phyloP scores from a whole-genome alignment of 371 early-diverging fungal species.

The Saksenaea oblongispora region DNA sequence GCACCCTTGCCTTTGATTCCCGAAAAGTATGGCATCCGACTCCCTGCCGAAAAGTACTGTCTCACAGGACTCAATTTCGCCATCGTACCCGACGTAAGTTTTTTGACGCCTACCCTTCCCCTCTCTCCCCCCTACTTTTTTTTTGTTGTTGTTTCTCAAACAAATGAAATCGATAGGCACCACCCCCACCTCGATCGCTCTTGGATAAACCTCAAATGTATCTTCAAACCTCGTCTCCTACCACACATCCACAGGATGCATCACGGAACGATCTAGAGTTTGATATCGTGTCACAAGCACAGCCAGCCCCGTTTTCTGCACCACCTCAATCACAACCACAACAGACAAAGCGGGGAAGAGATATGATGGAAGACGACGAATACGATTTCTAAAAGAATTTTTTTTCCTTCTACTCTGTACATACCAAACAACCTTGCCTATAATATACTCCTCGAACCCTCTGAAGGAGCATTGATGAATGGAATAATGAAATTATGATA shows the following conservation, averaged over 20 bases:
- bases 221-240: constrained; percentile 9
- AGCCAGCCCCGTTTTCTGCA: constrained; percentile 4
- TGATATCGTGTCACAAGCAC: constrained; percentile 2
- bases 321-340: constrained; percentile 1
- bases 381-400: constrained; percentile 38
- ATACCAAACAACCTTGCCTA: background rate
- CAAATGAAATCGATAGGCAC: constrained; percentile 24
- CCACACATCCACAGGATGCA: background rate
- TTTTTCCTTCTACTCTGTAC: background rate
- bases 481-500: background rate
- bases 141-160: background rate
- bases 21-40: constrained; percentile 87
- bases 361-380: constrained; percentile 52
- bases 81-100: constrained; percentile 79
- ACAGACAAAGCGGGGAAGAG: constrained; percentile 30
- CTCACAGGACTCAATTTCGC: constrained; percentile 90
- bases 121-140: background rate
- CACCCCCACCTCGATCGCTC: constrained; percentile 36
- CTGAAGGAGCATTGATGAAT: background rate
- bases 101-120: background rate
- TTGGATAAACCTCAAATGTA: constrained; percentile 17
- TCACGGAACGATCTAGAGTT: constrained; percentile 5
- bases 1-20: constrained; percentile 86
- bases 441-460: background rate
- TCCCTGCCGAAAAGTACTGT: constrained; percentile 92